A percentile compares a stretch with the other conserved stretches of the same genome.
Evolutionary conservation across 2,329 filamentous ascomycete genomes (phyloP).

Genomic region (Beauveria varroae): DNA sequence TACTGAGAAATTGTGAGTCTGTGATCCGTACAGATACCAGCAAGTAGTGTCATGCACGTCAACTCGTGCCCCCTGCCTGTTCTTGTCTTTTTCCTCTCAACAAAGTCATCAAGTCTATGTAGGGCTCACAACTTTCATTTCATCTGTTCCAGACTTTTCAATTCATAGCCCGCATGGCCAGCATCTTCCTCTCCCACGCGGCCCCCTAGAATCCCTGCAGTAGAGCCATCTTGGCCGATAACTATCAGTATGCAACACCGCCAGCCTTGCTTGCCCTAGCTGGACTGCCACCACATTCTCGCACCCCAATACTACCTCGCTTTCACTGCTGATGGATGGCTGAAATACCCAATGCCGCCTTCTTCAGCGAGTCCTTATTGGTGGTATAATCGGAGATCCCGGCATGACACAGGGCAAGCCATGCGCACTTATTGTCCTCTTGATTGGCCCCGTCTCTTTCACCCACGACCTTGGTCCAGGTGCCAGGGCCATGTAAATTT

Average conservation of each 20-base stretch:
- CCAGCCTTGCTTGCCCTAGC: neutral
- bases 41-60: neutral
- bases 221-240: neutral
- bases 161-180: neutral
- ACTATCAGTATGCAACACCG: neutral
- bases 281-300: neutral
- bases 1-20: neutral
- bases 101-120: too few species aligned
- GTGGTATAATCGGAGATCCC: constrained; percentile 1
- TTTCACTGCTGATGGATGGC: neutral
- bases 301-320: neutral
- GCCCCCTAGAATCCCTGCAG: neutral
- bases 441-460: constrained; percentile 1
- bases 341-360: neutral
- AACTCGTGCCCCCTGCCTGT: neutral
- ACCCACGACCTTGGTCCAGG: neutral
- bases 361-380: neutral
- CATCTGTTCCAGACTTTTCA: neutral
- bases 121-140: too few species aligned
- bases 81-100: neutral
- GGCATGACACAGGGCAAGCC: neutral
- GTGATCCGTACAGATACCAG: neutral
- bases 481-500: neutral
- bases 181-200: neutral
- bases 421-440: constrained; percentile 3